Percentiles rank a stretch among this genome's conserved stretches.
These are phyloP conservation scores for Cytidiella melzeri DNA, from an alignment of 768 basidiomycete genomes.

Conservation along the genomic window DNA sequence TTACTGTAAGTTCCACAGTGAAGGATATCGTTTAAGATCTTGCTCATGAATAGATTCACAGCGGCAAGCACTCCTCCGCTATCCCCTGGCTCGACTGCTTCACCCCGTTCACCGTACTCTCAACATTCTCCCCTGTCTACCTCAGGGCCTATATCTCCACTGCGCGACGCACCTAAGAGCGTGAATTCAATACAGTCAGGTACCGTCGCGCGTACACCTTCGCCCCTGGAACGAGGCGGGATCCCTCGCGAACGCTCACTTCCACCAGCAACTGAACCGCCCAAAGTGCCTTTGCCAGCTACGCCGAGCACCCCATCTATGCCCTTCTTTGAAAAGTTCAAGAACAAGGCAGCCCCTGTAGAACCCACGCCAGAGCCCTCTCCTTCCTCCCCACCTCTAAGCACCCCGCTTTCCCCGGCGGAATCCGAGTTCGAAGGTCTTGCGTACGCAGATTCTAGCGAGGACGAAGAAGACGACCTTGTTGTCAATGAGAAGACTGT, in stretches of 20 bases:
- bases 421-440: conserved; percentile 28
- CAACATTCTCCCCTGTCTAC: conserved; percentile 20
- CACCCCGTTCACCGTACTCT: conserved; percentile 23
- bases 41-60: not conserved
- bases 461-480: conserved; percentile 25
- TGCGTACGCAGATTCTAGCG: conserved; percentile 31
- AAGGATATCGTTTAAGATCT: not conserved
- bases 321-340: conserved; percentile 55
- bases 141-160: conserved; percentile 7
- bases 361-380: conserved; percentile 16
- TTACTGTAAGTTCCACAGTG: conserved; percentile 17
- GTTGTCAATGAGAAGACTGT: conserved; percentile 15
- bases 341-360: conserved; percentile 24
- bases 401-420: conserved; percentile 14
- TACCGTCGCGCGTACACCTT: conserved; percentile 15
- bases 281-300: conserved; percentile 18
- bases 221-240: conserved; percentile 10
- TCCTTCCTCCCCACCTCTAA: conserved; percentile 7
- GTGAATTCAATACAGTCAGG: conserved; percentile 15
- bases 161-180: conserved; percentile 10
- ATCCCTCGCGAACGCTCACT: conserved; percentile 15
- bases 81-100: conserved; percentile 21
- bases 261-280: conserved; percentile 20
- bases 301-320: conserved; percentile 25
- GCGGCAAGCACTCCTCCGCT: conserved; percentile 23